These are phyloP conservation scores for Mycena chlorophos DNA, from an alignment of 768 basidiomycete genomes.

Conservation along the genomic window DNA sequence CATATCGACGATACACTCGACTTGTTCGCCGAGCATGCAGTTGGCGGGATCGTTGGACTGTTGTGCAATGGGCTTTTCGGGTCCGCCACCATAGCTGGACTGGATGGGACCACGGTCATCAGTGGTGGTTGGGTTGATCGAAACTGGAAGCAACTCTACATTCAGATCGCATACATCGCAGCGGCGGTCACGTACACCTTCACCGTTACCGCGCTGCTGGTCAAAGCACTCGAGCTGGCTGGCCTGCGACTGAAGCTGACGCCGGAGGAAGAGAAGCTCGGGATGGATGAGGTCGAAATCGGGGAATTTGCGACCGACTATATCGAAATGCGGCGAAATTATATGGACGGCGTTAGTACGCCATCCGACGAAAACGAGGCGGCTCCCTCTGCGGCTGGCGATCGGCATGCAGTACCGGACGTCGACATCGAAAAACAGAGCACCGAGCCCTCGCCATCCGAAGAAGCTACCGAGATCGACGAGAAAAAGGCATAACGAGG, in stretches of 20 bases:
- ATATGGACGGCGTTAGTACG: constrained; percentile 47
- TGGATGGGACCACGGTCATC: constrained; percentile 62
- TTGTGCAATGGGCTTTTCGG: constrained; percentile 77
- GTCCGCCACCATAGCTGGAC: constrained; percentile 55
- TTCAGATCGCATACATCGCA: constrained; percentile 67
- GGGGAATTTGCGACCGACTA: constrained; percentile 72
- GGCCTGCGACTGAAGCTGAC: constrained; percentile 56
- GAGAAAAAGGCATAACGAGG: neutral
- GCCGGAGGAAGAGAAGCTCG: constrained; percentile 57
- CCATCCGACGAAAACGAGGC: constrained; percentile 29
- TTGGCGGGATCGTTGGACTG: constrained; percentile 80
- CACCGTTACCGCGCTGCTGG: constrained; percentile 60
- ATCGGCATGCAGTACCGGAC: constrained; percentile 42
- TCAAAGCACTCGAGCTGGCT: constrained; percentile 54
- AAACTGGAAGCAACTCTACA: constrained; percentile 78
- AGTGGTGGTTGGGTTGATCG: constrained; percentile 73
- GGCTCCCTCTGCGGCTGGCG: constrained; percentile 35
- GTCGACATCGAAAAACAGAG: constrained; percentile 18
- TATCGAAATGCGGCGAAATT: constrained; percentile 69
- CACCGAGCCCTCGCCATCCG: neutral
- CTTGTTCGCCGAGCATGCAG: constrained; percentile 87
- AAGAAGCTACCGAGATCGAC: neutral
- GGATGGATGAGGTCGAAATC: constrained; percentile 74
- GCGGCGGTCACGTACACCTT: constrained; percentile 61
- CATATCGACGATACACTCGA: constrained; percentile 83